These are phyloP conservation scores for Crithidia acanthocephali DNA, from an alignment of 208 protist genomes.

Conservation along the genomic window DNA sequence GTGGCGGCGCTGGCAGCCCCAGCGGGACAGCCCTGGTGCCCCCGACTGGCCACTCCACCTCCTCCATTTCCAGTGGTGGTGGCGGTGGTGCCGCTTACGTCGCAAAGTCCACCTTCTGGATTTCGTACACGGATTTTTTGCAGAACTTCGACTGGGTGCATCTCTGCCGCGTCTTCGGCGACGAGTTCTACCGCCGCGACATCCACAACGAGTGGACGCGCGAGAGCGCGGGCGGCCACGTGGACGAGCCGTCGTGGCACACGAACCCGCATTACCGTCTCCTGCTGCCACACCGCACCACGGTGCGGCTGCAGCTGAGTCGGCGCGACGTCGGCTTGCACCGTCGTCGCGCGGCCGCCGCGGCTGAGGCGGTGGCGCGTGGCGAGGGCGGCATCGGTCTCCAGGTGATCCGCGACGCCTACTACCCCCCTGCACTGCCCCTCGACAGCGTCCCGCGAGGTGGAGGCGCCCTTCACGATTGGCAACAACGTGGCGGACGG, in stretches of 20 bases:
- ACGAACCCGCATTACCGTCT: constrained; percentile 83
- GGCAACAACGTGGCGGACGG: neutral
- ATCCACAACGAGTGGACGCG: constrained; percentile 64
- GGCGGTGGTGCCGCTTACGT: neutral
- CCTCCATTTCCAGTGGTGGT: neutral
- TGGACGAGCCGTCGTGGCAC: constrained; percentile 57
- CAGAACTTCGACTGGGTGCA: constrained; percentile 69
- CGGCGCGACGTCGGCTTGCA: constrained; percentile 68
- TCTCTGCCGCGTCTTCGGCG: constrained; percentile 63
- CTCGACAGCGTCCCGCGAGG: neutral
- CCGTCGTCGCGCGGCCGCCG: neutral
- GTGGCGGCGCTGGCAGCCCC: no score
- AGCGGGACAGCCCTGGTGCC: neutral
- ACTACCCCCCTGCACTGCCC: constrained; percentile 63
- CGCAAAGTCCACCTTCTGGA: constrained; percentile 67
- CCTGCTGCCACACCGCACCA: constrained; percentile 38
- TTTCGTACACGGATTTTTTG: constrained; percentile 85
- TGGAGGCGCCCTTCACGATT: neutral
- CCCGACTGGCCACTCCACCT: neutral
- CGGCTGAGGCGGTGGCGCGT: neutral
- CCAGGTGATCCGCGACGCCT: constrained; percentile 64
- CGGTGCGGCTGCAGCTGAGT: constrained; percentile 65
- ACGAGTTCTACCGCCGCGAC: constrained; percentile 47
- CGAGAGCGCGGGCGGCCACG: constrained; percentile 57
- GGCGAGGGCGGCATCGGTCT: constrained; percentile 61